A percentile compares a stretch with the other conserved stretches of the same genome.
Evolutionary conservation across 2,329 filamentous ascomycete genomes (phyloP).

Genomic region (Diplodia corticola): DNA sequence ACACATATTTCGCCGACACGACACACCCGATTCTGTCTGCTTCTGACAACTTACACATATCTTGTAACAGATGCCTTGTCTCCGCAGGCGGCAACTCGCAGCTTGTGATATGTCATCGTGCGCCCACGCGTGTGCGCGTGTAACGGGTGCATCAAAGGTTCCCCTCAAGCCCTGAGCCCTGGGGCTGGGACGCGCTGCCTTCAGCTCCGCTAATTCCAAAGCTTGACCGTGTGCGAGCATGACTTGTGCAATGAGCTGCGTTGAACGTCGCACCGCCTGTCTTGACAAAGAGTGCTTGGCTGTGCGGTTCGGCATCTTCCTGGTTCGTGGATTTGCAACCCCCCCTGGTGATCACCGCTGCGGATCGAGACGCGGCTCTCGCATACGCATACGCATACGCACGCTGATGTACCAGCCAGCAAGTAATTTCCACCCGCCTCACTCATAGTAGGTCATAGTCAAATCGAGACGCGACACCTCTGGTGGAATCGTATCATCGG

Average conservation of each 20-base stretch:
- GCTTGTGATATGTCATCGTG: slow-evolving; percentile 13
- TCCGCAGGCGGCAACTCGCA: background rate
- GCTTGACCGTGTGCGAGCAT: slow-evolving; percentile 1
- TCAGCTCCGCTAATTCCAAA: slow-evolving; percentile 17
- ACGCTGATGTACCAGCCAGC: background rate
- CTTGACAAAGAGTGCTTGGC: background rate
- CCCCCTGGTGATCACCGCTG: background rate
- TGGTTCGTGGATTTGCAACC: background rate
- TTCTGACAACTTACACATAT: slow-evolving; percentile 9
- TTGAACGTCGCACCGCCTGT: background rate
- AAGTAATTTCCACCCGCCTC: background rate
- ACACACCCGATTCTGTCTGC: background rate
- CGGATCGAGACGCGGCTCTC: background rate
- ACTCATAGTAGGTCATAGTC: background rate
- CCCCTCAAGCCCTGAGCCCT: background rate
- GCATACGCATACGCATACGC: background rate
- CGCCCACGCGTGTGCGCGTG: background rate
- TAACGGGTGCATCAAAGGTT: background rate
- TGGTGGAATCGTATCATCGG: background rate
- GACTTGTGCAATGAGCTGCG: background rate
- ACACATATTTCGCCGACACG: background rate
- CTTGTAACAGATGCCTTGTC: slow-evolving; percentile 4
- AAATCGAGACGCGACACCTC: background rate
- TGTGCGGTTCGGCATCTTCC: background rate
- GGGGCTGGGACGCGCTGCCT: background rate